phyloP scores from a whole-genome alignment of 2,329 filamentous ascomycete genomes.

The Paraphaeosphaeria sporulosa region DNA sequence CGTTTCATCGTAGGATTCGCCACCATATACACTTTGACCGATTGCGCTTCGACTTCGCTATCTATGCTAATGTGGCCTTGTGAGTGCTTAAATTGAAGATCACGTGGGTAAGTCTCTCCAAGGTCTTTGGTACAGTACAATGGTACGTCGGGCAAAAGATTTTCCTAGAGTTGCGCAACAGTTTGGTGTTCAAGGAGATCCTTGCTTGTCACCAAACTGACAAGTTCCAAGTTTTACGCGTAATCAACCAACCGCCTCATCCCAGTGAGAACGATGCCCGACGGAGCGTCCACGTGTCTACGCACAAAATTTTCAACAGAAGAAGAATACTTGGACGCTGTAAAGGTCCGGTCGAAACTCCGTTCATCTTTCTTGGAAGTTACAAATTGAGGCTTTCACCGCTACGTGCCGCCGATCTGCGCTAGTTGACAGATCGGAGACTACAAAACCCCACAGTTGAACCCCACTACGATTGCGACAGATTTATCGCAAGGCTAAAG shows the following conservation, averaged over 20 bases:
- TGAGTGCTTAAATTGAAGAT: conserved; percentile 13
- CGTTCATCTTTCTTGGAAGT: neutral
- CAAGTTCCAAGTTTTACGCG: conserved; percentile 4
- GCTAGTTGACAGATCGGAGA: neutral
- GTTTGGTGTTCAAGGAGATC: neutral
- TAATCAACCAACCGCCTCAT: neutral
- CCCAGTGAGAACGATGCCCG: neutral
- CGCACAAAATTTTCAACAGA: neutral
- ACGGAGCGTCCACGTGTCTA: neutral
- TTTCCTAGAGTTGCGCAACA: neutral
- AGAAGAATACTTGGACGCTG: neutral
- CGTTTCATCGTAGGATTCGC: neutral
- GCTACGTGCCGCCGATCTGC: conserved; percentile 29
- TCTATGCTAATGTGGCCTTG: neutral
- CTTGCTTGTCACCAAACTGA: neutral
- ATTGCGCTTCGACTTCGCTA: neutral
- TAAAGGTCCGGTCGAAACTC: neutral
- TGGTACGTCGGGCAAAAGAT: neutral
- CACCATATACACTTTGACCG: neutral
- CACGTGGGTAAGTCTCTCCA: neutral
- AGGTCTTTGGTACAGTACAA: neutral
- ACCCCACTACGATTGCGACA: neutral
- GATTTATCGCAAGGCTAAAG: neutral
- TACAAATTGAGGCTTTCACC: conserved; percentile 25
- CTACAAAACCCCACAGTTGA: neutral